These are phyloP conservation scores for Lecanicillium sp. DNA, from an alignment of 2,329 filamentous ascomycete species.

Conservation along the genomic window DNA sequence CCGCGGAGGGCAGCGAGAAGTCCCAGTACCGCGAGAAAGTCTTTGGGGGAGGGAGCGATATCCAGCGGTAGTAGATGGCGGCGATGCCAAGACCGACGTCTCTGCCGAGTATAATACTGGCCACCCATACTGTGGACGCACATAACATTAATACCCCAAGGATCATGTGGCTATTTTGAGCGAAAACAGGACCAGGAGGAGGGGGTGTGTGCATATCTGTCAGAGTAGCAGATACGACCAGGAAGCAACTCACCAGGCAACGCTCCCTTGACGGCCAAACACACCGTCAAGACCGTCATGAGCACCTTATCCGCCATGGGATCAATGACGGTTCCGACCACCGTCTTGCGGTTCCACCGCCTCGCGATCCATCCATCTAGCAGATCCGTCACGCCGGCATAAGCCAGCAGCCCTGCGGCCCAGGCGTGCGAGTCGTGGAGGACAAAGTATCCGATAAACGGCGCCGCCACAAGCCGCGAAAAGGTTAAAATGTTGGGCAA, in stretches of 20 bases:
- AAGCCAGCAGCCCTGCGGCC: conserved; percentile 81
- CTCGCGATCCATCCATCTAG: conserved; percentile 93
- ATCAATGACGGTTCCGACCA: conserved; percentile 90
- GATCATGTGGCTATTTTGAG: too few species aligned
- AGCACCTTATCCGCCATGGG: conserved; percentile 95
- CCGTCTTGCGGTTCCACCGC: conserved; percentile 80
- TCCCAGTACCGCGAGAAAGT: conserved; percentile 94
- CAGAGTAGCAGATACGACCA: too few species aligned
- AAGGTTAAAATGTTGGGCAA: conserved; percentile 91
- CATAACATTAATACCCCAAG: background rate
- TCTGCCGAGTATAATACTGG: conserved; percentile 81
- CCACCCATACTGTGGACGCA: conserved; percentile 63
- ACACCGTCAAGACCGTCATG: conserved; percentile 89
- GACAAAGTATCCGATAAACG: conserved; percentile 81
- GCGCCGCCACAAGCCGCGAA: conserved; percentile 75
- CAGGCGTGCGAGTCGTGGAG: conserved; percentile 73
- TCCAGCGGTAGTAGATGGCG: conserved; percentile 93
- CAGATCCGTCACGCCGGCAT: conserved; percentile 85
- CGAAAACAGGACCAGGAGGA: too few species aligned
- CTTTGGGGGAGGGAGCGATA: conserved; percentile 87
- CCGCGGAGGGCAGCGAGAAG: conserved; percentile 82
- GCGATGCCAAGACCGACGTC: conserved; percentile 78
- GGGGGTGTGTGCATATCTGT: too few species aligned
- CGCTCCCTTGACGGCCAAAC: conserved; percentile 73
- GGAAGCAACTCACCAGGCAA: conserved; percentile 60